Conservation (phyloP, 2,329 filamentous ascomycete species). For the Rutstroemia sp. region DNA sequence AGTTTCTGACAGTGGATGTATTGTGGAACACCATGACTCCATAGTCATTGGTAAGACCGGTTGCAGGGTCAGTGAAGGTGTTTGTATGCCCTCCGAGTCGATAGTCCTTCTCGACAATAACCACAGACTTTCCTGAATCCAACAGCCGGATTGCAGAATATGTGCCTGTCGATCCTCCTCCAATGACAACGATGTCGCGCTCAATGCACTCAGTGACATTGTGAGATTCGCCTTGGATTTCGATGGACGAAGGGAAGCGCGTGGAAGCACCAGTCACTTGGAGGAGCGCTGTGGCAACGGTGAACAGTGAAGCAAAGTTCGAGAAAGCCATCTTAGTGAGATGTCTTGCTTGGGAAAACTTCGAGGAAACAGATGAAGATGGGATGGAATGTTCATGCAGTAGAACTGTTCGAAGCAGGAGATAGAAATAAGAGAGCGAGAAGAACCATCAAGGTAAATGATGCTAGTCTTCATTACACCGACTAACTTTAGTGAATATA, state of each 20-base stretch:
- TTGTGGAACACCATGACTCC: constrained; percentile 28
- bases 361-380: no score
- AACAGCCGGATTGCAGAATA: constrained; percentile 30
- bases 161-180: constrained; percentile 32
- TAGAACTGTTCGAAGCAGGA: no score
- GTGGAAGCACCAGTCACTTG: no score
- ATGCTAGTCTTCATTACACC: no score
- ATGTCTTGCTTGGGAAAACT: no score
- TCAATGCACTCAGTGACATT: background rate
- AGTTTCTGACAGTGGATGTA: constrained; percentile 6
- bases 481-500: no score
- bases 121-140: constrained; percentile 29
- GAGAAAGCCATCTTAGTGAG: no score
- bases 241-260: background rate
- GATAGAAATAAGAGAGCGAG: no score
- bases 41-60: constrained; percentile 30
- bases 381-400: no score
- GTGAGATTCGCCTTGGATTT: background rate
- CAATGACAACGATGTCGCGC: constrained; percentile 30
- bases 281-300: no score
- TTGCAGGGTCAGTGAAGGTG: constrained; percentile 28
- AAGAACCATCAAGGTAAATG: no score
- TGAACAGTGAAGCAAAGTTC: no score
- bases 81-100: constrained; percentile 25
- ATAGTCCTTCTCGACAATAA: constrained; percentile 31